phyloP scores from a whole-genome alignment of 129 eudicot genomes.

The Arctium minus region DNA sequence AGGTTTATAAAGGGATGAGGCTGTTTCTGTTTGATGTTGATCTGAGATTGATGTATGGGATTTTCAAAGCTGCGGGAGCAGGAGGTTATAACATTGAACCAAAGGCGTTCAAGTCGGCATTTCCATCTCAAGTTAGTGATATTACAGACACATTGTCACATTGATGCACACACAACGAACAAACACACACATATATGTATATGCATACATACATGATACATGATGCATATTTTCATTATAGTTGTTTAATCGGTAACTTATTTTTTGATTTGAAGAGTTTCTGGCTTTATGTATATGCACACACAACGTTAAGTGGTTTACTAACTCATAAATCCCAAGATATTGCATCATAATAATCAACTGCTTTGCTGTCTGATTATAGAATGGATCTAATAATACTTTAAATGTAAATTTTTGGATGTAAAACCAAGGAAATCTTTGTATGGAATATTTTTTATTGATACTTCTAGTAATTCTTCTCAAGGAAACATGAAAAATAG shows the following conservation, averaged over 20 bases:
- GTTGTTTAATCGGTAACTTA: too few relatives aligned
- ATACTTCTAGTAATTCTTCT: background rate
- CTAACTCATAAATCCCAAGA: background rate
- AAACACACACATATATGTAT: too few relatives aligned
- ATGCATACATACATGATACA: too few relatives aligned
- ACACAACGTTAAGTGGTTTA: background rate
- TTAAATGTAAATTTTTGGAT: background rate
- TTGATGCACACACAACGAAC: too few relatives aligned
- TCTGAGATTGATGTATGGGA: slow-evolving; percentile 82
- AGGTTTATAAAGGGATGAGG: slow-evolving; percentile 90
- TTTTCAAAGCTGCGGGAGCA: slow-evolving; percentile 84
- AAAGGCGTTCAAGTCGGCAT: slow-evolving; percentile 83
- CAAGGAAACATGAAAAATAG: background rate
- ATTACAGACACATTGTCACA: background rate
- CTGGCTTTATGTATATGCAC: too few relatives aligned
- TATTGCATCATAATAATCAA: background rate
- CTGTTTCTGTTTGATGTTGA: slow-evolving; percentile 82
- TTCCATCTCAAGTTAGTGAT: slow-evolving; percentile 86
- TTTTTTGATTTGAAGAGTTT: too few relatives aligned
- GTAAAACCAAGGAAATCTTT: background rate
- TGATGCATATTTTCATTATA: background rate
- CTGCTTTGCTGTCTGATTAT: background rate
- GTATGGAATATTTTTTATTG: background rate
- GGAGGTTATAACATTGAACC: slow-evolving; percentile 89
- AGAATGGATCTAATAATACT: background rate